Conservation (phyloP, 805 yeast species). For the Phaffomyces antillensis region DNA sequence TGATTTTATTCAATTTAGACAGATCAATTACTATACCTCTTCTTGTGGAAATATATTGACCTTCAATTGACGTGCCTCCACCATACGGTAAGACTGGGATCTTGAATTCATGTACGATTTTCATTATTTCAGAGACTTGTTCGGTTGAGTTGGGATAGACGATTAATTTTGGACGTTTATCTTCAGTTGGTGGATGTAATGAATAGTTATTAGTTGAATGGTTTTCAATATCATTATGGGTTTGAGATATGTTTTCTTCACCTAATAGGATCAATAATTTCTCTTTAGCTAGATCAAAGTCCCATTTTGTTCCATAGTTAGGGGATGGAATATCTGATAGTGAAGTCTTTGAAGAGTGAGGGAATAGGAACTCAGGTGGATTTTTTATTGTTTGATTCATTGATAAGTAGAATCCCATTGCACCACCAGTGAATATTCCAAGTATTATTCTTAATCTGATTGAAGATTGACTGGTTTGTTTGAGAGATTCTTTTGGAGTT, state of each 20-base stretch:
- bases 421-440: conserved; percentile 16
- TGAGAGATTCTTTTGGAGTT: no score
- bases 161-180: conserved; percentile 41
- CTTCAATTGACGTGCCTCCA: conserved; percentile 62
- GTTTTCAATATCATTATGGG: conserved; percentile 27
- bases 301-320: conserved; percentile 21
- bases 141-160: conserved; percentile 49
- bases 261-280: conserved; percentile 22
- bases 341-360: conserved; percentile 20
- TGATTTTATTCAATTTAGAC: conserved; percentile 48
- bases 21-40: conserved; percentile 57
- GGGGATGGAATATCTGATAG: conserved; percentile 20
- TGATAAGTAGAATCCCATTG: conserved; percentile 20
- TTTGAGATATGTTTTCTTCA: conserved; percentile 19
- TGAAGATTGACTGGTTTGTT: not conserved
- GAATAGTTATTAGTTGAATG: conserved; percentile 43
- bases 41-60: conserved; percentile 55
- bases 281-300: conserved; percentile 20
- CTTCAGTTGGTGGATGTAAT: conserved; percentile 42
- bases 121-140: conserved; percentile 47
- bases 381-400: conserved; percentile 17
- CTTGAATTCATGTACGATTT: conserved; percentile 40
- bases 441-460: conserved; percentile 6
- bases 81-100: conserved; percentile 58
- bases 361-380: conserved; percentile 25